Evolutionary conservation across 2,329 filamentous ascomycete species (phyloP).

Genomic region (Fusarium anguioides): DNA sequence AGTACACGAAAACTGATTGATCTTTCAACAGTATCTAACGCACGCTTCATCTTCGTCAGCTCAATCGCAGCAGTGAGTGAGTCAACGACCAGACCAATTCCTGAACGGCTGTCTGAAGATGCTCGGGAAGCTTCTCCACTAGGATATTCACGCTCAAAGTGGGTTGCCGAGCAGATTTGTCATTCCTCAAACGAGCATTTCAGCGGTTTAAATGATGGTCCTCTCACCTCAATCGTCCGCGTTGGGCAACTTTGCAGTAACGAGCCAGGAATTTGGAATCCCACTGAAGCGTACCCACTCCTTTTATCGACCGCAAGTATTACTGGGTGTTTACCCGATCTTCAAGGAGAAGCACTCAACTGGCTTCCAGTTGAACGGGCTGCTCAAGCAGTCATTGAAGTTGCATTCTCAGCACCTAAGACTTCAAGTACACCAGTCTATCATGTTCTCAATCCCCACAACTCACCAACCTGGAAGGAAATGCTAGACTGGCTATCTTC

Average conservation of each 20-base stretch:
- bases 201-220: accelerated
- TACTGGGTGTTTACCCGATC: constrained; percentile 48
- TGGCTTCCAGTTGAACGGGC: constrained; percentile 61
- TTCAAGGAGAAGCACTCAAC: constrained; percentile 52
- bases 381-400: constrained; percentile 54
- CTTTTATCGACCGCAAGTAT: constrained; percentile 60
- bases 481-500: constrained; percentile 38
- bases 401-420: constrained; percentile 21
- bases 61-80: constrained; percentile 58
- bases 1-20: constrained; percentile 58
- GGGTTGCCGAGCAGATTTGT: constrained; percentile 54
- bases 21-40: constrained; percentile 44
- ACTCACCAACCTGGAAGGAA: constrained; percentile 27
- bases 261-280: constrained; percentile 61
- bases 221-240: constrained; percentile 51
- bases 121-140: constrained; percentile 48
- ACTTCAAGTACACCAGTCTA: constrained; percentile 14
- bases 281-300: constrained; percentile 62
- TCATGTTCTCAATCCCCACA: constrained; percentile 42
- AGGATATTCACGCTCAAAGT: constrained; percentile 58
- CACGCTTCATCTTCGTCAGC: constrained; percentile 61
- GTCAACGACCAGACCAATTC: constrained; percentile 46
- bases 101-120: constrained; percentile 45
- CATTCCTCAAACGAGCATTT: constrained; percentile 48
- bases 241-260: constrained; percentile 65